Percentiles rank a stretch among this genome's conserved stretches.
Evolutionary conservation across 164 flowering plant species (phyloP).

Genomic region (Sextonia rubra): DNA sequence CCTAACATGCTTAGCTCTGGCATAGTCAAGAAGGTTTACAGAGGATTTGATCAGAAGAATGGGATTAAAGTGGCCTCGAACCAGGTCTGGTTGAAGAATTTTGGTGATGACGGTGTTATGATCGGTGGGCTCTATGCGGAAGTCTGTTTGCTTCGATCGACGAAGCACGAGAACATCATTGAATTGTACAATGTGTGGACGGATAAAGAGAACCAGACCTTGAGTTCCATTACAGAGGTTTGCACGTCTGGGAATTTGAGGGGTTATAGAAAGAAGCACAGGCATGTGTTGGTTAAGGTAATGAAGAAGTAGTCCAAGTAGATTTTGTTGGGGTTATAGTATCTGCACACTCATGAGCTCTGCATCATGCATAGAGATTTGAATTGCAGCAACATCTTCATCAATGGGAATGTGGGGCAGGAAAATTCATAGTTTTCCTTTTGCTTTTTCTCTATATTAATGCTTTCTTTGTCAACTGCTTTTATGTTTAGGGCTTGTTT

Average conservation of each 20-base stretch:
- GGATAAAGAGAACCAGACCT: conserved; percentile 33
- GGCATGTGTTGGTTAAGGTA: conserved; percentile 60
- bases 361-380: conserved; percentile 80
- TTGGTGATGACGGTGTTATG: conserved; percentile 34
- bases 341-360: conserved; percentile 66
- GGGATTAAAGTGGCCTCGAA: conserved; percentile 89
- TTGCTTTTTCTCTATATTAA: neutral
- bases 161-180: conserved; percentile 49
- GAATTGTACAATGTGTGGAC: conserved; percentile 47
- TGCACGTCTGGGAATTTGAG: conserved; percentile 78
- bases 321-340: conserved; percentile 60
- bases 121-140: conserved; percentile 47
- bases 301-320: conserved; percentile 84
- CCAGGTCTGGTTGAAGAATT: conserved; percentile 47
- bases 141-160: conserved; percentile 35
- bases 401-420: conserved; percentile 83
- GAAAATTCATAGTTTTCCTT: conserved; percentile 20
- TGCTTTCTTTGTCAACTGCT: neutral
- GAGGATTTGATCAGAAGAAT: conserved; percentile 80
- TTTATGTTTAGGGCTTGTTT: neutral
- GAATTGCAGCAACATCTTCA: conserved; percentile 74
- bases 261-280: conserved; percentile 68
- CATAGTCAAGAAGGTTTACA: conserved; percentile 69
- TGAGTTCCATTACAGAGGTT: conserved; percentile 77
- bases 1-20: conserved; percentile 61